Base-by-base conservation (phyloP, 176 grass and related monocot genomes). In the Hordeum marinum region DNA sequence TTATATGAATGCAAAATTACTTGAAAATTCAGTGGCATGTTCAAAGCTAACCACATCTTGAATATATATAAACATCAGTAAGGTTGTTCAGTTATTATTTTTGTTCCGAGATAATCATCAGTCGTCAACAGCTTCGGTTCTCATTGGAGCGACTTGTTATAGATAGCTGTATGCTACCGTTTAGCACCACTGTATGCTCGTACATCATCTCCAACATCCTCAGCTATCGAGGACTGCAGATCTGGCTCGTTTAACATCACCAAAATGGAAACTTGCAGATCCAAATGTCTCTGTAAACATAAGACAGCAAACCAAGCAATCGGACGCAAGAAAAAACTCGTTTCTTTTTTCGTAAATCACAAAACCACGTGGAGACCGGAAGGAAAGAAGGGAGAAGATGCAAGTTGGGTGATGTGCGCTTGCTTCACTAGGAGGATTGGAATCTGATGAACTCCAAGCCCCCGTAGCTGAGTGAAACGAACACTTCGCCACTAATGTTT, bases 391-490 rank as follows among this genome's bases (percentile, higher is more conserved):
- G 20, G 34, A 4, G 35, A 3, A 4, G 57, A 48, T 31, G 2
- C 6, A 60, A 68, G 32, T 7, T 1, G 83, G 39, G 64, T 40
- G 2, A 82, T 84, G 79, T 94, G 81, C 60, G 83, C 72, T 81
- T 64, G 85, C 78, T 83, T 40, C 83, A 89, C 54, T 18, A 35
- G 58, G 57, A 85, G 87, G 84, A 72, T 67, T 85, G 66, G 78
- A 85, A 60, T 42, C 52, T 37, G 80, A 63, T 78, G 57, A 87
- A 85, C 79, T 75, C 81, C 82, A 90, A 79, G 12, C 73, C 89
- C 84, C 70, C 62, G 63, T 36, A 54, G 50, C 36, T 0, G 27
- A 46, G 88, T 81, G 21, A 90, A 77, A 12, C 77, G 63, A 75
- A 70, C 37, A 24, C 82, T 58, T 68, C 24, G 70, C 79, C 85